Conservation (phyloP, 768 basidiomycete genomes). For the Scleroderma citrinum region DNA sequence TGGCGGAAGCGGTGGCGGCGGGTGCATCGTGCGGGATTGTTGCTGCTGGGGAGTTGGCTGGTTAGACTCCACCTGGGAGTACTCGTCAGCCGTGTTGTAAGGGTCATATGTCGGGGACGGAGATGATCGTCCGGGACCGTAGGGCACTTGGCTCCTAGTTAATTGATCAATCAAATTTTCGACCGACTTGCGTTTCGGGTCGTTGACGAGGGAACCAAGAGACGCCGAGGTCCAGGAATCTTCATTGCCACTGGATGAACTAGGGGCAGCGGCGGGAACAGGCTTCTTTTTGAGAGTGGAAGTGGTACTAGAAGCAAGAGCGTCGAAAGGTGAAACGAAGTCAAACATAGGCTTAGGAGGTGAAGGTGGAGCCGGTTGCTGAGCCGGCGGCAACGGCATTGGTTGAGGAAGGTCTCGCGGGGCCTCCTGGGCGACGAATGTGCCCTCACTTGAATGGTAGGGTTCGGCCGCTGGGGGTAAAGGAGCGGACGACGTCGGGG, state of each 20-base stretch:
- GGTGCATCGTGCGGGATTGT: constrained; percentile 38
- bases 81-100: constrained; percentile 39
- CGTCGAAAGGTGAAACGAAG: constrained; percentile 81
- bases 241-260: constrained; percentile 43
- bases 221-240: constrained; percentile 49
- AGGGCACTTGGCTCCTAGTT: constrained; percentile 40
- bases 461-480: constrained; percentile 25
- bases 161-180: constrained; percentile 77
- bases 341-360: constrained; percentile 82
- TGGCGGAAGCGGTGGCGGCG: constrained; percentile 58
- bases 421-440: constrained; percentile 18
- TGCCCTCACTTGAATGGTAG: constrained; percentile 39
- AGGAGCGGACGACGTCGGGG: constrained; percentile 42
- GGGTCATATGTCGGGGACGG: constrained; percentile 30
- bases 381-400: constrained; percentile 19
- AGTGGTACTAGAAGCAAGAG: constrained; percentile 45
- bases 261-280: constrained; percentile 40
- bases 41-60: constrained; percentile 20
- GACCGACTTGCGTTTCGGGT: constrained; percentile 77
- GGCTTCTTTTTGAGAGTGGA: constrained; percentile 62
- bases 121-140: constrained; percentile 29
- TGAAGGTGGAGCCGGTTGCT: constrained; percentile 53
- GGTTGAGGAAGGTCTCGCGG: constrained; percentile 22
- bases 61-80: constrained; percentile 37
- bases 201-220: constrained; percentile 20